A percentile compares a stretch with the other conserved stretches of the same genome.
These are phyloP conservation scores for Rhizopogon vesiculosus DNA, from an alignment of 768 basidiomycete species.

Conservation along the genomic window DNA sequence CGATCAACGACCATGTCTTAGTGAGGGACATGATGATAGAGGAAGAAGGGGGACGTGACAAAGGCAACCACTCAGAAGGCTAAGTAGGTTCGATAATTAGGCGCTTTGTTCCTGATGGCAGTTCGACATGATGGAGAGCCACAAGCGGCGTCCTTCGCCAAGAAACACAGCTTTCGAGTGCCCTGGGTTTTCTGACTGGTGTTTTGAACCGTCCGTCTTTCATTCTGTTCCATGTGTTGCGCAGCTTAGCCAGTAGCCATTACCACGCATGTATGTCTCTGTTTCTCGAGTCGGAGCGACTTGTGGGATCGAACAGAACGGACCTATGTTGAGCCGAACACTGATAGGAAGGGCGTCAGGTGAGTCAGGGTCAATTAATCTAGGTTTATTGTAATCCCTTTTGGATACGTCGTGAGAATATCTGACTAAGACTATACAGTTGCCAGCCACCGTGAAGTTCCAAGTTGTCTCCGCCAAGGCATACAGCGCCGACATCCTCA, in stretches of 20 bases:
- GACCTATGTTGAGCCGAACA: no score
- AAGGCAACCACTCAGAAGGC: background rate
- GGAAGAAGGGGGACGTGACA: background rate
- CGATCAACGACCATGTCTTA: constrained; percentile 11
- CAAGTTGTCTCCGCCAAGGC: constrained; percentile 14
- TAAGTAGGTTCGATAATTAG: background rate
- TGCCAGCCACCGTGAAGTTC: constrained; percentile 31
- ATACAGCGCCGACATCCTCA: constrained; percentile 29
- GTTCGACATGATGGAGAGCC: background rate
- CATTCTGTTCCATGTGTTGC: no score
- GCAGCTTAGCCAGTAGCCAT: no score
- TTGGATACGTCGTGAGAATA: constrained; percentile 16
- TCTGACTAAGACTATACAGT: constrained; percentile 32
- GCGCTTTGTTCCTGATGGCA: constrained; percentile 10
- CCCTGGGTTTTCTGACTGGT: no score
- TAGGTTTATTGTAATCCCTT: no score
- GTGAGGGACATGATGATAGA: constrained; percentile 7
- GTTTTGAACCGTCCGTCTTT: no score
- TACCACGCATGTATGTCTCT: no score
- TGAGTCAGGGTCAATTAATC: no score
- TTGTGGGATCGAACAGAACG: no score
- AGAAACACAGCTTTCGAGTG: no score
- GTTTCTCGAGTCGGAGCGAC: no score
- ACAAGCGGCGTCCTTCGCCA: background rate
- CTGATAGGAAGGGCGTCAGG: no score